These are phyloP conservation scores for Backusella liffmaniae DNA, from an alignment of 192 early-diverging fungal species.

Conservation along the genomic window DNA sequence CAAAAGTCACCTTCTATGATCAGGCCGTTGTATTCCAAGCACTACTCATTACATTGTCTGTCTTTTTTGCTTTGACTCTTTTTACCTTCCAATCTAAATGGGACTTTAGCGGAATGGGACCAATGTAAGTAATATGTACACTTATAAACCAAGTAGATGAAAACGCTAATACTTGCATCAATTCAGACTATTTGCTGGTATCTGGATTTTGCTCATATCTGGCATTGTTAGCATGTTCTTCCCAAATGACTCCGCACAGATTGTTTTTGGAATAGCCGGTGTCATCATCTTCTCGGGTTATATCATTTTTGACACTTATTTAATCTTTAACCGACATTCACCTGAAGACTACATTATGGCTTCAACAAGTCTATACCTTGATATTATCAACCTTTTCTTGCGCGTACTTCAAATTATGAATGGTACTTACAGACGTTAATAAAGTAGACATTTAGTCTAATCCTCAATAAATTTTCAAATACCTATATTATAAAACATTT, in stretches of 20 bases:
- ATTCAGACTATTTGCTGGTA: slow-evolving; percentile 52
- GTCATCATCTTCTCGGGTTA: slow-evolving; percentile 78
- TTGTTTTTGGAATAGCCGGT: slow-evolving; percentile 54
- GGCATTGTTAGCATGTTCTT: slow-evolving; percentile 68
- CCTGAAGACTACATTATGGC: slow-evolving; percentile 77
- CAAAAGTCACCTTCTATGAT: slow-evolving; percentile 63
- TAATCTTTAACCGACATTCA: slow-evolving; percentile 63
- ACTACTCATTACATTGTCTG: slow-evolving; percentile 64
- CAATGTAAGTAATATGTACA: slow-evolving; percentile 37
- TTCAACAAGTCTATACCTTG: slow-evolving; percentile 66
- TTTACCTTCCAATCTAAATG: slow-evolving; percentile 78
- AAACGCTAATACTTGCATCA: slow-evolving; percentile 13
- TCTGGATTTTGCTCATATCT: slow-evolving; percentile 61
- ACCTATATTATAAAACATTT: no score
- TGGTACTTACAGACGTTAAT: background rate
- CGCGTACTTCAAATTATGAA: slow-evolving; percentile 61
- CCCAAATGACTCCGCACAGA: slow-evolving; percentile 54
- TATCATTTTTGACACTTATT: slow-evolving; percentile 74
- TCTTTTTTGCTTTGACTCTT: slow-evolving; percentile 73
- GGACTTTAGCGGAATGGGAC: slow-evolving; percentile 63
- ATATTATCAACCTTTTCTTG: slow-evolving; percentile 78
- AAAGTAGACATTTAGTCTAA: background rate
- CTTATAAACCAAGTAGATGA: background rate
- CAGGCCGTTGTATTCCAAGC: slow-evolving; percentile 69
- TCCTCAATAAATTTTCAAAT: no score